Evolutionary conservation across 345 rosid genomes (phyloP).

Genomic region (Firmiana major): DNA sequence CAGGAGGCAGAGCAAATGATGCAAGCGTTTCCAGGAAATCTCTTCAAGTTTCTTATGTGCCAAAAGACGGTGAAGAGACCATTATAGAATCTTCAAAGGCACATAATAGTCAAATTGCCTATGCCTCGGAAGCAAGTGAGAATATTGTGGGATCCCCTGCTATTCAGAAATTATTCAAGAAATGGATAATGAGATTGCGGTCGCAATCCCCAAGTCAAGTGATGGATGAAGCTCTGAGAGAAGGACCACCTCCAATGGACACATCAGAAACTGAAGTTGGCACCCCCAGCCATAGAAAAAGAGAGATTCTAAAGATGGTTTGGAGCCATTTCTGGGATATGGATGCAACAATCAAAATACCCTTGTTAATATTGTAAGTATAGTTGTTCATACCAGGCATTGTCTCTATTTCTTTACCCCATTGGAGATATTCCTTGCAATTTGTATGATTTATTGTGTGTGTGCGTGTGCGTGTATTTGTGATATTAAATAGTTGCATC

Average conservation of each 20-base stretch:
- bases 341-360: constrained; percentile 70
- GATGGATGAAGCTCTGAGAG: constrained; percentile 47
- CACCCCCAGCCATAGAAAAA: constrained; percentile 29
- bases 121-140: constrained; percentile 56
- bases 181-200: constrained; percentile 65
- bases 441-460: constrained; percentile 1
- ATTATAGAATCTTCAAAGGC: constrained; percentile 52
- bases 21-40: constrained; percentile 52
- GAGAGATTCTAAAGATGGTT: constrained; percentile 35
- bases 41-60: constrained; percentile 61
- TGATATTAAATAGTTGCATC: neutral
- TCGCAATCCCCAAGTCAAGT: constrained; percentile 53
- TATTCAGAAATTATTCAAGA: constrained; percentile 71
- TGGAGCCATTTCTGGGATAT: constrained; percentile 61
- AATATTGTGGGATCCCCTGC: constrained; percentile 59
- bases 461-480: neutral
- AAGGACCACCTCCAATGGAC: constrained; percentile 38
- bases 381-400: neutral
- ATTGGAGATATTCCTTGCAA: neutral
- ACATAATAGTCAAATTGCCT: constrained; percentile 55
- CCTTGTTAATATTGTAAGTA: constrained; percentile 76
- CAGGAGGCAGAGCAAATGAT: constrained; percentile 48
- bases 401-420: neutral
- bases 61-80: constrained; percentile 57
- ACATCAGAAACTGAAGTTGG: constrained; percentile 25